Evolutionary conservation across 2,329 filamentous ascomycete genomes (phyloP).

Genomic region (Cylindrodendrum hubeiense): DNA sequence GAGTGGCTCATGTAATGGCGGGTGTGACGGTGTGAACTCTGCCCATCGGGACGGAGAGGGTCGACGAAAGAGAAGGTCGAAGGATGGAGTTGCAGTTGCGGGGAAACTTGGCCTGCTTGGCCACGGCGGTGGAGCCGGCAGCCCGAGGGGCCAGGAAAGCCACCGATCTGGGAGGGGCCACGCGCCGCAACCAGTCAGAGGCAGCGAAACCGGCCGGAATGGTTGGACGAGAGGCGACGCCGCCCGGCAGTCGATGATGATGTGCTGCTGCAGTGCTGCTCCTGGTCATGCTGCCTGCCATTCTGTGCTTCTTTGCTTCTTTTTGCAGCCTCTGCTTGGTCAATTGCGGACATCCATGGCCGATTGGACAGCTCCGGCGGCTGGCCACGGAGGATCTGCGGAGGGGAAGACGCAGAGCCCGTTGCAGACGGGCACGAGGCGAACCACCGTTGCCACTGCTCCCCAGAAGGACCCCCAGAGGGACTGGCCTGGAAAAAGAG

Average conservation of each 20-base stretch:
- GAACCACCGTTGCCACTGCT: not conserved
- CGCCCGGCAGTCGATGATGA: slow-evolving; percentile 23
- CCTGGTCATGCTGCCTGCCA: slow-evolving; percentile 15
- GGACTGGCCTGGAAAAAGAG: not conserved
- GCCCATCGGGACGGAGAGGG: slow-evolving; percentile 43
- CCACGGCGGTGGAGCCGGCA: slow-evolving; percentile 33
- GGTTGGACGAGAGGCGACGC: slow-evolving; percentile 21
- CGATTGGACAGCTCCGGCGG: slow-evolving; percentile 6
- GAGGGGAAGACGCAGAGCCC: not conserved
- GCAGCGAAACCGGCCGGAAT: slow-evolving; percentile 15
- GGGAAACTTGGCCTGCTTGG: slow-evolving; percentile 34
- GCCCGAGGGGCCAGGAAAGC: slow-evolving; percentile 33
- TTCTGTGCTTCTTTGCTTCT: slow-evolving; percentile 11
- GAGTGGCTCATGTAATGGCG: slow-evolving; percentile 25
- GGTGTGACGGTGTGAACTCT: slow-evolving; percentile 45
- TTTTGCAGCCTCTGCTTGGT: slow-evolving; percentile 4
- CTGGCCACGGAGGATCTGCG: not conserved
- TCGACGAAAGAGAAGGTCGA: not conserved
- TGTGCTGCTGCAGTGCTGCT: slow-evolving; percentile 20
- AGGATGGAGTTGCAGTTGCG: slow-evolving; percentile 37
- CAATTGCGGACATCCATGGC: slow-evolving; percentile 15
- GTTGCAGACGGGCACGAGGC: not conserved
- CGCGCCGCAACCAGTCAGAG: slow-evolving; percentile 35
- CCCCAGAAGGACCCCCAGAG: not conserved
- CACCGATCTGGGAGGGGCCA: slow-evolving; percentile 38